Evolutionary conservation across 257 asterid species (phyloP), one percentile per base, ranked within the genome.

Genomic region (Rehmannia glutinosa): DNA sequence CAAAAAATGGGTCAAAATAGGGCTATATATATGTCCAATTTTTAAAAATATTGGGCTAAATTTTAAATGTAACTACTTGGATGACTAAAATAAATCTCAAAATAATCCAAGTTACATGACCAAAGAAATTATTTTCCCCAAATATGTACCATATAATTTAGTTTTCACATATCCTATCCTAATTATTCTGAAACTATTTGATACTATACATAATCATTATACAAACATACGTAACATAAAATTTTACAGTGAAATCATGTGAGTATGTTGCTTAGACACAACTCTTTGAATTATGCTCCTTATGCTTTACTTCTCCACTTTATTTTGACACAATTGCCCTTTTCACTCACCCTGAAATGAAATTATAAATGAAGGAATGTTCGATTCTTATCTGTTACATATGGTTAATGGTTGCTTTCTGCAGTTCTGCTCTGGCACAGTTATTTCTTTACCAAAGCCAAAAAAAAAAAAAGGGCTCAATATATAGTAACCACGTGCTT

Each of bases 301-400:
- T 81, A 23, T 30, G 16, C 78, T 75, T 77, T 68, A 83, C 85
- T 77, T 60, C 76, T 71, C 59, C 72, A 35, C 73, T 54, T 38
- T 38, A 55, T 46, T 57, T 36, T 51, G 43, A 23, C 65, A 23
- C 5, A 15, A 53, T 13, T 24, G 36, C 8, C 38, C 60, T 53
- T 20, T 53, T 13, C 20, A 72, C 70, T 30, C 39, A 10, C 50
- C 6, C 57, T 51, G 3, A 67, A 73, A 33, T 17, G 27, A 51
- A 36, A n/a, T n/a, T n/a, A 47, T 38, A 36, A 8, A n/a, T n/a
- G n/a, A n/a, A n/a, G n/a, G 36, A 11, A 50, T 32, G 8, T 60
- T 28, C 15, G 15, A 50, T 66, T 28, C 49, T 54, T 45, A 33
- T 43, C 16, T 66, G 4, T 17, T 42, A 12, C 42, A 42, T 53